These are phyloP conservation scores for Pleurostoma richardsiae DNA, from an alignment of 2,329 filamentous ascomycete genomes.

Conservation along the genomic window DNA sequence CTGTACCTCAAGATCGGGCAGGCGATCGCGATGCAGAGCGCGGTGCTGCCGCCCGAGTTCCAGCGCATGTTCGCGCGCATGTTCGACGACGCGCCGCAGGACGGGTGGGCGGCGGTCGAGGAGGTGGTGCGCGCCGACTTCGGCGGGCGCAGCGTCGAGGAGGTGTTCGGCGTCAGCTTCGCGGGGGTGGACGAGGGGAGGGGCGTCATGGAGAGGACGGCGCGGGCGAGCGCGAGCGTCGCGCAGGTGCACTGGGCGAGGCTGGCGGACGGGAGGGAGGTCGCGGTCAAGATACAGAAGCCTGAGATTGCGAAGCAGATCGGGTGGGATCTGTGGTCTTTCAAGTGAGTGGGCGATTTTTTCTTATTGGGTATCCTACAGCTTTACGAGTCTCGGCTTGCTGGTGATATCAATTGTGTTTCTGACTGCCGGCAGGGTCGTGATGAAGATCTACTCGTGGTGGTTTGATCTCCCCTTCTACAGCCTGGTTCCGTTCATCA, in stretches of 20 bases:
- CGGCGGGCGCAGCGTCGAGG: constrained; percentile 73
- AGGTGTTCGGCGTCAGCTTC: constrained; percentile 90
- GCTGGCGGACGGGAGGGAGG: constrained; percentile 79
- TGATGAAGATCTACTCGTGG: constrained; percentile 75
- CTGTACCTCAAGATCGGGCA: constrained; percentile 97
- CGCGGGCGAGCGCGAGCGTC: constrained; percentile 78
- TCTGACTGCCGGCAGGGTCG: constrained; percentile 46
- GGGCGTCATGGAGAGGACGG: constrained; percentile 56
- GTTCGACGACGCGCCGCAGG: constrained; percentile 97
- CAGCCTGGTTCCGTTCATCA: constrained; percentile 85
- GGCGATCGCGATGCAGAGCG: constrained; percentile 97
- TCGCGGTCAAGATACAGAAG: constrained; percentile 96
- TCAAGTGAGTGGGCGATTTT: constrained; percentile 56
- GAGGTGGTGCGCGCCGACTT: constrained; percentile 85
- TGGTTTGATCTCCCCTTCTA: constrained; percentile 94
- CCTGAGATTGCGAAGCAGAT: constrained; percentile 88
- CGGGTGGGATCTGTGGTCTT: constrained; percentile 92
- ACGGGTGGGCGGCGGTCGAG: constrained; percentile 80
- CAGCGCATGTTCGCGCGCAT: constrained; percentile 94
- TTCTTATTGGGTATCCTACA: neutral
- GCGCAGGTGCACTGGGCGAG: constrained; percentile 96
- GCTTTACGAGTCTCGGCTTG: neutral
- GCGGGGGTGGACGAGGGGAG: constrained; percentile 57
- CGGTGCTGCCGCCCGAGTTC: constrained; percentile 87
- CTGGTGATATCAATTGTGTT: neutral